Percentiles rank a stretch among this genome's conserved stretches.
Conservation (phyloP, 1,139 yeast species). For the Yamadazyma epiphylla region DNA sequence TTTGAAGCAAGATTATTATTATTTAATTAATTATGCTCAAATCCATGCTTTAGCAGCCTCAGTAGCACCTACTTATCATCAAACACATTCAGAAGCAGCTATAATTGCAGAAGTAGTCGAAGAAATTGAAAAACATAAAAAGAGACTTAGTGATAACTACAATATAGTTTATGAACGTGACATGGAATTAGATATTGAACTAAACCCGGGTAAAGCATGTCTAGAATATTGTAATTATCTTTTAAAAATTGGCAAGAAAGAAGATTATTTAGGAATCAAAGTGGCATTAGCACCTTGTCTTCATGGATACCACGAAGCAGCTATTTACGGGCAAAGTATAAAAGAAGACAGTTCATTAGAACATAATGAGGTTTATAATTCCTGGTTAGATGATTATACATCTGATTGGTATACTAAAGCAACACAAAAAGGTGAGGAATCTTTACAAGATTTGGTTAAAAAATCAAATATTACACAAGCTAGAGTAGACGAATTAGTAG, state of each 20-base stretch:
- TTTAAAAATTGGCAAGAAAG: constrained; percentile 45
- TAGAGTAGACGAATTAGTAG: constrained; percentile 49
- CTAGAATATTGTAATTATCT: constrained; percentile 59
- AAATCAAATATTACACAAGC: constrained; percentile 25
- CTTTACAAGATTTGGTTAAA: constrained; percentile 42
- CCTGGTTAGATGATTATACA: constrained; percentile 62
- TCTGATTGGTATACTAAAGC: constrained; percentile 57
- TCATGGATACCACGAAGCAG: constrained; percentile 66
- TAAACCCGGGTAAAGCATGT: constrained; percentile 55
- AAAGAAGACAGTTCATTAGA: constrained; percentile 7
- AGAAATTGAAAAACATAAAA: constrained; percentile 57
- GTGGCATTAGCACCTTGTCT: constrained; percentile 75
- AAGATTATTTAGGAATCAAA: constrained; percentile 62
- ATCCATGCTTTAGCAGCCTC: constrained; percentile 66
- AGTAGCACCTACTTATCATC: constrained; percentile 53
- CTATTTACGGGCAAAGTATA: constrained; percentile 18
- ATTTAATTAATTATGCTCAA: constrained; percentile 65
- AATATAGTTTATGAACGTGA: constrained; percentile 45
- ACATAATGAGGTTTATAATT: constrained; percentile 35
- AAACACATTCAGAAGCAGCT: constrained; percentile 48
- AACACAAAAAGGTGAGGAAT: constrained; percentile 41
- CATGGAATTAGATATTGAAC: constrained; percentile 32
- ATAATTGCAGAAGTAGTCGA: constrained; percentile 50
- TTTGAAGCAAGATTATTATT: constrained; percentile 69
- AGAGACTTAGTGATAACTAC: constrained; percentile 43